Percentiles rank a stretch among this genome's conserved stretches.
Evolutionary conservation across 441 rosid species (phyloP).

Genomic region (Omphalea diandra): DNA sequence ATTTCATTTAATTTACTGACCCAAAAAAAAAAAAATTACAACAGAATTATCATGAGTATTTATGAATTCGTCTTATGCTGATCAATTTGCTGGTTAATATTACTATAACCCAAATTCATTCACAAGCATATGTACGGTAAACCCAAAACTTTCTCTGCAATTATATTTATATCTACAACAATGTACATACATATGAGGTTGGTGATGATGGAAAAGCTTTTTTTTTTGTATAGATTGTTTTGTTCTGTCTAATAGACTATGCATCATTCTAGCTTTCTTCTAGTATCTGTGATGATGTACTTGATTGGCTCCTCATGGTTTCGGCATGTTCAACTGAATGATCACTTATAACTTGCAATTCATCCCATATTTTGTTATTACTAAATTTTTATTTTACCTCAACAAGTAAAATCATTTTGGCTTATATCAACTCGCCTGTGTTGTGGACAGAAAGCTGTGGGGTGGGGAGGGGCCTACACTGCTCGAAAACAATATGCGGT

Average conservation of each 20-base stretch:
- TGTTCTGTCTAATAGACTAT: background rate
- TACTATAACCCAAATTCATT: too few relatives aligned
- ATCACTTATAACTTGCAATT: conserved; percentile 47
- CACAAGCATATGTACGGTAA: background rate
- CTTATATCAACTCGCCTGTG: conserved; percentile 49
- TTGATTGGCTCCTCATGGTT: conserved; percentile 36
- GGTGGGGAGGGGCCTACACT: conserved; percentile 10
- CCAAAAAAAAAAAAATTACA: too few relatives aligned
- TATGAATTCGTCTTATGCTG: too few relatives aligned
- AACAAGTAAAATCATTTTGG: too few relatives aligned
- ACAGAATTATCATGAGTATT: too few relatives aligned
- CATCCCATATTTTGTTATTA: background rate
- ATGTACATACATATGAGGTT: too few relatives aligned
- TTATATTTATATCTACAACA: too few relatives aligned
- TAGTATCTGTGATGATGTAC: conserved; percentile 25
- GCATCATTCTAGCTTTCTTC: background rate
- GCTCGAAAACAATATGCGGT: background rate
- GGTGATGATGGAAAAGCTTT: too few relatives aligned
- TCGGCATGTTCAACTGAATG: conserved; percentile 31
- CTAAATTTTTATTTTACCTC: too few relatives aligned
- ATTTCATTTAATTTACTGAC: too few relatives aligned
- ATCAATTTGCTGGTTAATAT: too few relatives aligned
- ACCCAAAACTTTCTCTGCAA: background rate
- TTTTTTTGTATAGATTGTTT: background rate
- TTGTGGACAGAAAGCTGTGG: conserved; percentile 26